Evolutionary conservation across 2,329 filamentous ascomycete genomes (phyloP).

Genomic region (Beauveria pseudobassiana): DNA sequence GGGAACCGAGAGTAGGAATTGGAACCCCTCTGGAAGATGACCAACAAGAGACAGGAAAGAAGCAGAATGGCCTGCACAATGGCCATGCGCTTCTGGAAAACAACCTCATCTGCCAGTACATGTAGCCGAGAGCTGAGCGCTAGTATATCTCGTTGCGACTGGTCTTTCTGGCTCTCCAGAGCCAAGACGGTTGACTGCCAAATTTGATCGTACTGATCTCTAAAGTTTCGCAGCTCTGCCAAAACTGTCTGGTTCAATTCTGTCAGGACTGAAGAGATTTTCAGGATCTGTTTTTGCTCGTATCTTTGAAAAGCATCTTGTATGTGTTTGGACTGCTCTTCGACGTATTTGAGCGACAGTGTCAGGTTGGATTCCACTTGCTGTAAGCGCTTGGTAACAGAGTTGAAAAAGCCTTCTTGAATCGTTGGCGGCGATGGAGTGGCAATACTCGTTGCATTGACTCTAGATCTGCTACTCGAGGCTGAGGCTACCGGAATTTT

Average conservation of each 20-base stretch:
- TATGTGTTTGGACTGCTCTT: constrained; percentile 86
- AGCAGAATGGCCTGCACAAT: constrained; percentile 86
- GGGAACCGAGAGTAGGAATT: constrained; percentile 24
- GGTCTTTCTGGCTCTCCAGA: constrained; percentile 79
- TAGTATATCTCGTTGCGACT: constrained; percentile 74
- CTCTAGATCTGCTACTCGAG: constrained; percentile 21
- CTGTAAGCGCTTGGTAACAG: constrained; percentile 85
- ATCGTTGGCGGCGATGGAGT: constrained; percentile 60
- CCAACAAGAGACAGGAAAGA: constrained; percentile 76
- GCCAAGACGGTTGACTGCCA: constrained; percentile 95
- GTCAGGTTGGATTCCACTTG: constrained; percentile 90
- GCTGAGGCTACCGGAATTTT: background rate
- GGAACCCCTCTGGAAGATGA: constrained; percentile 63
- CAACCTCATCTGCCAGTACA: constrained; percentile 86
- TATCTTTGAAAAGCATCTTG: constrained; percentile 80
- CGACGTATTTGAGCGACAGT: constrained; percentile 88
- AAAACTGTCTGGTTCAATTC: constrained; percentile 83
- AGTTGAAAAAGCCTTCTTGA: constrained; percentile 97
- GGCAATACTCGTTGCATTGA: constrained; percentile 20
- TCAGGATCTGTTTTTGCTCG: constrained; percentile 79
- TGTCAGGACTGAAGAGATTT: constrained; percentile 73
- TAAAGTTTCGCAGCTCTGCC: constrained; percentile 67
- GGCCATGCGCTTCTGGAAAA: constrained; percentile 82
- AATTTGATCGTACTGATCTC: constrained; percentile 86
- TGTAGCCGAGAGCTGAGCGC: constrained; percentile 75